A percentile compares a stretch with the other conserved stretches of the same genome.
These are phyloP conservation scores for Neofusicoccum sp. DNA, from an alignment of 2,329 filamentous ascomycete genomes.

Conservation along the genomic window DNA sequence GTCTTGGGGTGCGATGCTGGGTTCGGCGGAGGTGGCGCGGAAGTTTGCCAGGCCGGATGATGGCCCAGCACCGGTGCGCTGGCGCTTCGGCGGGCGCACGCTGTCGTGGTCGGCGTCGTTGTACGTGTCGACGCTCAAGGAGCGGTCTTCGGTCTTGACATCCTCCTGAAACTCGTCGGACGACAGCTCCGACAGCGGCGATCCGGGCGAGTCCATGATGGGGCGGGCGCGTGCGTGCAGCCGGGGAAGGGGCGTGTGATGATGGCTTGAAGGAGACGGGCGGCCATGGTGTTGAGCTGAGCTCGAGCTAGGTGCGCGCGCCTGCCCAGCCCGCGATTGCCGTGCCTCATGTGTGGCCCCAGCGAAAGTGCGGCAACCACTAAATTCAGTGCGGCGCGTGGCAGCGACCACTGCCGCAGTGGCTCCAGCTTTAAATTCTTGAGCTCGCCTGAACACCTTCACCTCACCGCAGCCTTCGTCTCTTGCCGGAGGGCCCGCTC, in stretches of 20 bases:
- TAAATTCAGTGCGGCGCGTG: not conserved
- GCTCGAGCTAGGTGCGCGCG: constrained; percentile 11
- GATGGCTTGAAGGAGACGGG: constrained; percentile 13
- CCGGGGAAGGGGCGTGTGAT: constrained; percentile 9
- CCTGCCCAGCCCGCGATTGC: constrained; percentile 1
- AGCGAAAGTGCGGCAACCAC: not conserved
- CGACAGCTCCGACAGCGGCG: constrained; percentile 66
- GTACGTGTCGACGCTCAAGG: constrained; percentile 48
- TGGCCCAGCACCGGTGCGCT: constrained; percentile 35
- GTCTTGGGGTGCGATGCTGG: constrained; percentile 24
- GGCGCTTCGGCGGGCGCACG: constrained; percentile 39
- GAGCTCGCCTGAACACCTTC: not conserved
- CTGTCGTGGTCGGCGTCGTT: constrained; percentile 36
- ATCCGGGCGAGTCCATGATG: constrained; percentile 58
- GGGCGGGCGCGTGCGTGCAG: not conserved
- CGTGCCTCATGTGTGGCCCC: not conserved
- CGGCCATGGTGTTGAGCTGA: constrained; percentile 19
- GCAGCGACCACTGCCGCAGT: constrained; percentile 11
- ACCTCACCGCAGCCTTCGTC: not conserved
- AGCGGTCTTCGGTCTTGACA: constrained; percentile 50
- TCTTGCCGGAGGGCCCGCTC: not conserved
- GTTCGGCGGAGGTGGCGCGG: constrained; percentile 31
- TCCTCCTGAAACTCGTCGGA: constrained; percentile 66
- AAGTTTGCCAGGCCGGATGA: constrained; percentile 22
- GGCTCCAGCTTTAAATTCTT: constrained; percentile 7